A percentile compares a stretch with the other conserved stretches of the same genome.
These are phyloP conservation scores for Cupressus sempervirens DNA, from an alignment of 75 land plant genomes.

Conservation along the genomic window DNA sequence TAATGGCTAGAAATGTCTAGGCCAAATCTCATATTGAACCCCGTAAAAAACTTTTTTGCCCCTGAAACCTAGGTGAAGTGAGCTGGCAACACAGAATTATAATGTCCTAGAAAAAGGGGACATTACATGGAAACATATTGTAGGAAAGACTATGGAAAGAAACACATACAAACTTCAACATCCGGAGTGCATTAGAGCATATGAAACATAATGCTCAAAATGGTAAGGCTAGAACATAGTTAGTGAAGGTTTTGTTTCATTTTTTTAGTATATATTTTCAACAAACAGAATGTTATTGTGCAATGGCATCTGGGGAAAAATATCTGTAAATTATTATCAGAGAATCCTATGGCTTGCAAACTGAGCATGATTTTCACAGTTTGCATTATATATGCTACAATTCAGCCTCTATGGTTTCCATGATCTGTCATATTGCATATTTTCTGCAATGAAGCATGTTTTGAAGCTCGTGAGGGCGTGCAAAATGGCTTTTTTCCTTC, in stretches of 20 bases:
- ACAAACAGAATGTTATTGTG: background rate
- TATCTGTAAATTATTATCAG: background rate
- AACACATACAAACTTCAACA: too few species aligned
- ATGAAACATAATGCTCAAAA: background rate
- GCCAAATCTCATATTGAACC: too few species aligned
- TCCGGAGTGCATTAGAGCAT: background rate
- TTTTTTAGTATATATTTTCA: background rate
- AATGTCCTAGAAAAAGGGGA: too few species aligned
- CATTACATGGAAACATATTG: too few species aligned
- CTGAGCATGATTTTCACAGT: too few species aligned
- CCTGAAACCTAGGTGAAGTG: too few species aligned
- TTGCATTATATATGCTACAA: too few species aligned
- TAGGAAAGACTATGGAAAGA: too few species aligned
- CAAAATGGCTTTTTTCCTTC: too few species aligned
- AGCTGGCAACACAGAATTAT: too few species aligned
- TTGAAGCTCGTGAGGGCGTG: background rate
- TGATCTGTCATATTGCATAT: background rate
- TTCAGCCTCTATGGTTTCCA: background rate
- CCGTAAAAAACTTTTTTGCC: too few species aligned
- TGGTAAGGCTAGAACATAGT: background rate
- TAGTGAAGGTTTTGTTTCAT: background rate
- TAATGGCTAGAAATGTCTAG: too few species aligned
- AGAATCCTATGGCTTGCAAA: background rate
- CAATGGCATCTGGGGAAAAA: background rate
- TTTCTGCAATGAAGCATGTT: background rate